These are phyloP conservation scores for Vaccinium corymbosum DNA, from an alignment of 148 eudicot genomes.

Conservation along the genomic window DNA sequence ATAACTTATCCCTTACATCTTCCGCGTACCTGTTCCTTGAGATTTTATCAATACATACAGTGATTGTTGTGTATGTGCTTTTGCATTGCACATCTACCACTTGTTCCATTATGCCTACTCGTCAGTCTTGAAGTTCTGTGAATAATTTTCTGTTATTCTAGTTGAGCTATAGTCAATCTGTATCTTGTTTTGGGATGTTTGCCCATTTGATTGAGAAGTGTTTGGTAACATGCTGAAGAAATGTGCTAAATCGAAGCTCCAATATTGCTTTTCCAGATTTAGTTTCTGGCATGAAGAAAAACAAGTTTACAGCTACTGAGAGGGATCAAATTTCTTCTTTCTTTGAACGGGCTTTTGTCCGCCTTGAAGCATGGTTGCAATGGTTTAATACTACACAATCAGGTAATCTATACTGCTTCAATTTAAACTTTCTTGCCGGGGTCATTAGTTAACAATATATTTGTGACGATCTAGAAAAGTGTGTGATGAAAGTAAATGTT, in stretches of 20 bases:
- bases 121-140: background rate
- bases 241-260: background rate
- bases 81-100: background rate
- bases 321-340: slow-evolving; percentile 58
- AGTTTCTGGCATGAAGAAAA: slow-evolving; percentile 53
- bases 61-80: background rate
- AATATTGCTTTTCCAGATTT: slow-evolving; percentile 51
- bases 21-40: background rate
- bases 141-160: background rate
- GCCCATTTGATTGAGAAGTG: background rate
- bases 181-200: background rate
- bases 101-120: background rate
- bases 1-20: background rate
- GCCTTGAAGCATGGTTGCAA: slow-evolving; percentile 94
- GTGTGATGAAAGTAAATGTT: background rate
- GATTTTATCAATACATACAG: background rate
- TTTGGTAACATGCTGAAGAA: background rate
- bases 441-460: slow-evolving; percentile 4
- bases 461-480: background rate
- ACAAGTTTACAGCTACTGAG: slow-evolving; percentile 48
- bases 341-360: slow-evolving; percentile 64
- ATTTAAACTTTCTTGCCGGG: background rate
- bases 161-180: background rate
- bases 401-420: slow-evolving; percentile 36
- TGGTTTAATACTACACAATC: slow-evolving; percentile 96